Percentiles rank a stretch among this genome's conserved stretches.
Conservation (phyloP, 1,284 basidiomycete genomes). For the Fistulina hepatica region DNA sequence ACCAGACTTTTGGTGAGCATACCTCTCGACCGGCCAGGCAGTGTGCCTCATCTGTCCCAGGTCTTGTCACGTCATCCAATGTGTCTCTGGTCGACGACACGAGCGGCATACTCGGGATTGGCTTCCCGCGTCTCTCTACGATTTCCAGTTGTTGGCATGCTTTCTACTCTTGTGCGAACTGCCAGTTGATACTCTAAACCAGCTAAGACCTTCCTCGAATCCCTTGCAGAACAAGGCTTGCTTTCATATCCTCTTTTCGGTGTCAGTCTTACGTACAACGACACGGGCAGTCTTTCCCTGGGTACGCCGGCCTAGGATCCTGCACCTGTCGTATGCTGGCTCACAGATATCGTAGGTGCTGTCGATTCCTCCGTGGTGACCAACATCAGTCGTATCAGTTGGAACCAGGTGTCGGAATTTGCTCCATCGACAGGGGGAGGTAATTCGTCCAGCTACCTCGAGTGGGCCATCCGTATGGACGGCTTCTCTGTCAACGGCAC, state of each 20-base stretch:
- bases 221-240: constrained; percentile 47
- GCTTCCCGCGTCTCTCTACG: constrained; percentile 60
- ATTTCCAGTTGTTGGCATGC: constrained; percentile 47
- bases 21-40: constrained; percentile 6
- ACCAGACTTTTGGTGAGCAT: constrained; percentile 55
- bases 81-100: constrained; percentile 48
- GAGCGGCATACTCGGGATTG: constrained; percentile 63
- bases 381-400: constrained; percentile 47
- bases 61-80: constrained; percentile 49
- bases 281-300: constrained; percentile 49
- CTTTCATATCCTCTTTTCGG: constrained; percentile 68
- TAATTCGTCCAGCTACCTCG: constrained; percentile 63
- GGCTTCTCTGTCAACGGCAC: constrained; percentile 55
- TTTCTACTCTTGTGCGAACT: neutral
- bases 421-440: constrained; percentile 45
- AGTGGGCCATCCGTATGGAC: constrained; percentile 66
- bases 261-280: constrained; percentile 47
- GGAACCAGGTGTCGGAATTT: constrained; percentile 67
- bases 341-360: constrained; percentile 37
- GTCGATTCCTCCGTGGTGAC: constrained; percentile 57
- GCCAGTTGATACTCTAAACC: neutral
- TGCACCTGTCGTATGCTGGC: constrained; percentile 3
- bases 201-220: constrained; percentile 59
- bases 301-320: constrained; percentile 29
- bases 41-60: constrained; percentile 23